Percentiles rank a stretch among this genome's conserved stretches.
Evolutionary conservation across 495 filamentous ascomycete genomes (phyloP).

Genomic region (Rostrohypoxylon terebratum): DNA sequence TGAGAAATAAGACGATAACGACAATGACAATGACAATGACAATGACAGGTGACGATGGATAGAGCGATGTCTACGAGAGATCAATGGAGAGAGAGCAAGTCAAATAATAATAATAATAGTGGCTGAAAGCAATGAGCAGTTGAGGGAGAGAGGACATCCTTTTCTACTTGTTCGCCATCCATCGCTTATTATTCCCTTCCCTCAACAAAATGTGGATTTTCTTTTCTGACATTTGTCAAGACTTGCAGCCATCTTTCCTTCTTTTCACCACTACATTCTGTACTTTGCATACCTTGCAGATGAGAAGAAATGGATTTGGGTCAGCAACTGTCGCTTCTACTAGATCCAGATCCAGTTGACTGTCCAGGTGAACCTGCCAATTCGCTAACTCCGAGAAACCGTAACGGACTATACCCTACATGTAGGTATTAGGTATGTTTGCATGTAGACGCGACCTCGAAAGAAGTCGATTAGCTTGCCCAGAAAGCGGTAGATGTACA

Average conservation of each 20-base stretch:
- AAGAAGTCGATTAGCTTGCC: neutral
- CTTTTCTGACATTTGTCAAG: slow-evolving; percentile 37
- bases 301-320: slow-evolving; percentile 10
- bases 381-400: slow-evolving; percentile 40
- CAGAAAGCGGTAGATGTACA: neutral
- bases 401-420: neutral
- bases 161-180: slow-evolving; percentile 35
- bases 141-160: neutral
- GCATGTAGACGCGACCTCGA: neutral
- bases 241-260: slow-evolving; percentile 20
- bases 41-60: neutral
- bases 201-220: slow-evolving; percentile 36
- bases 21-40: no score
- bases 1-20: neutral
- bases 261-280: slow-evolving; percentile 3
- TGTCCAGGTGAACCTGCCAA: slow-evolving; percentile 15
- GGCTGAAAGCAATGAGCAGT: neutral
- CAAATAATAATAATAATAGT: slow-evolving; percentile 1
- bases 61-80: slow-evolving; percentile 2
- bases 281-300: slow-evolving; percentile 4
- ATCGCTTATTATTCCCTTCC: slow-evolving; percentile 38
- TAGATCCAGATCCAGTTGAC: slow-evolving; percentile 25
- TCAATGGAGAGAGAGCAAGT: slow-evolving; percentile 15
- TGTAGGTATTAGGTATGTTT: no score
- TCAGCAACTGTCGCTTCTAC: slow-evolving; percentile 29